Base-by-base conservation (phyloP, 176 grass and related monocot species). In the Avena sativa region DNA sequence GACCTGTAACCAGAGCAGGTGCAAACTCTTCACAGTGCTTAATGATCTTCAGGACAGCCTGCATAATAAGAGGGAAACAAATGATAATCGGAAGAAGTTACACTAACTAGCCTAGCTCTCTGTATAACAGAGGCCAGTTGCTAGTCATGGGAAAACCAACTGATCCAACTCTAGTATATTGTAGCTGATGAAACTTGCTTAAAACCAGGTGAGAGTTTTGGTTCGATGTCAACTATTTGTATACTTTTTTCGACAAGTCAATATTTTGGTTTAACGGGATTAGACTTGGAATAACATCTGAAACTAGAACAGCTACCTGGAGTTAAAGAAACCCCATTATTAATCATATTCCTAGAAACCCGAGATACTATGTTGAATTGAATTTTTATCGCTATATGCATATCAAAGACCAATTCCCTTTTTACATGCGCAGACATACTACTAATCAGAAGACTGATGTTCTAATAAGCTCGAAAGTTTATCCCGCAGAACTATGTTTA, bases 11-110 rank as follows among this genome's bases (percentile, higher is more conserved):
- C 28, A 99, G 83, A 86, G 97, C 89, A 66, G 97, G 97, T 0
- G 94, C 91, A 90, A 99, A 99, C 87, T 97, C 97, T 79, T 97
- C 95, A 50, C 97, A 97, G 25, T 94, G 97, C 60, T 99, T 99
- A 89, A 99, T 99, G 73, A 99, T 97, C 83, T 94, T 99, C 64
- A 99, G 58, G 48, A 99, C 87, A 0, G 92, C 90, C 97, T 99
- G 86, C 13, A 51, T 61, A 76, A 81, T 55, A 28, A 28, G 46
- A 84, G 61, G 85, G 50, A 75, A 49, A 76, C 8, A 59, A 73
- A 77, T 55, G 46, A 49, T 9, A 85, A 28, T 71, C 59, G 86
- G 17, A 59, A 80, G 1, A 76, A 80, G 58, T 16, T 38, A 79
- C 78, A 5, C 70, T 6, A 53, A 5, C 70, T 6, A 46, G 7